These are phyloP conservation scores for Chloropicon primus DNA, from an alignment of 139 green algal genomes.

Conservation along the genomic window DNA sequence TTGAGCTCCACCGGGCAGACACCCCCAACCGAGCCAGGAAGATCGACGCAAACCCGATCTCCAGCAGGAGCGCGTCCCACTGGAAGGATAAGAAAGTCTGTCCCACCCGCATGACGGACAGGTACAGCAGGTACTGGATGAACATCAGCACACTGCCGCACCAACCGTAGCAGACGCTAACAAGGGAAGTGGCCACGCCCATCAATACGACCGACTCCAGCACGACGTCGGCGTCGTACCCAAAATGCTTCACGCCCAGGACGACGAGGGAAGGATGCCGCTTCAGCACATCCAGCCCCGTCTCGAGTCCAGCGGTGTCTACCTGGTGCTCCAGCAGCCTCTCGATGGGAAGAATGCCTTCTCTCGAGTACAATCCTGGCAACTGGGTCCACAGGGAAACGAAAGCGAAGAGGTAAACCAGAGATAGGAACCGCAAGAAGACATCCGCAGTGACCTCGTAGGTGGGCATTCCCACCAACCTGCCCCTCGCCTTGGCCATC, in stretches of 20 bases:
- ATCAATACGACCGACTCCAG: background rate
- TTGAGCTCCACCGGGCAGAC: background rate
- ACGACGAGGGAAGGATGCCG: background rate
- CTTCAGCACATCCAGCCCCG: background rate
- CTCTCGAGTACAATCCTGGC: background rate
- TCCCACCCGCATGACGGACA: slow-evolving; percentile 5
- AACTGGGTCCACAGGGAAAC: background rate
- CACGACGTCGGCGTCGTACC: background rate
- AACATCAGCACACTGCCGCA: background rate
- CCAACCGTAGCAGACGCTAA: background rate
- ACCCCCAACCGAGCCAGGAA: background rate
- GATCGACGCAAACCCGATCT: slow-evolving; percentile 9
- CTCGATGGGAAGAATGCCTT: background rate
- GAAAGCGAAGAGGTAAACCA: background rate
- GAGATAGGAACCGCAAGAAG: background rate
- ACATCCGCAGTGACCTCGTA: background rate
- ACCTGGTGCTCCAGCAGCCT: background rate
- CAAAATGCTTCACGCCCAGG: background rate
- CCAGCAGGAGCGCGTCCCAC: slow-evolving; percentile 25
- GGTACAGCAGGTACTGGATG: slow-evolving; percentile 7
- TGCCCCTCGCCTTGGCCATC: background rate
- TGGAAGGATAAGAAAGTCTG: slow-evolving; percentile 19
- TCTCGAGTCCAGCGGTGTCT: background rate
- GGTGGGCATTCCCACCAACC: no score
- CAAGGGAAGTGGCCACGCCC: background rate